These are phyloP conservation scores for Xanthoconium stramineum DNA, from an alignment of 768 basidiomycete species.

Conservation along the genomic window DNA sequence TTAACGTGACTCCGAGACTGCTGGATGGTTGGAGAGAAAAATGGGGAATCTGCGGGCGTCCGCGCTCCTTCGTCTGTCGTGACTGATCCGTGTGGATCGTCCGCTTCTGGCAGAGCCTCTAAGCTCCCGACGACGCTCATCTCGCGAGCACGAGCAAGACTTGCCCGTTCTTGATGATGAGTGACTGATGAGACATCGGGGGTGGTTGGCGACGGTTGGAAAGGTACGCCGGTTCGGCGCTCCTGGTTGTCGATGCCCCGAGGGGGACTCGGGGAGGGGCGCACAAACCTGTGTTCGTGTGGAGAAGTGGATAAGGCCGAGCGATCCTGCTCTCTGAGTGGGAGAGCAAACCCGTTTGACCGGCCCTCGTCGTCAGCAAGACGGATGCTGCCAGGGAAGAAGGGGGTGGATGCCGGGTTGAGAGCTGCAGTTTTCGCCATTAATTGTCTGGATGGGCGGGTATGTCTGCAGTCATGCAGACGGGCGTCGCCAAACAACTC, in stretches of 20 bases:
- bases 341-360: constrained; percentile 41
- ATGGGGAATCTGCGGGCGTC: constrained; percentile 30
- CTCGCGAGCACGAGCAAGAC: constrained; percentile 45
- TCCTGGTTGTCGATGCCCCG: constrained; percentile 30
- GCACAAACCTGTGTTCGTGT: constrained; percentile 62
- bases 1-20: constrained; percentile 38
- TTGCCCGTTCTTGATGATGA: constrained; percentile 46
- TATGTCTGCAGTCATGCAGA: constrained; percentile 23
- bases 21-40: constrained; percentile 39
- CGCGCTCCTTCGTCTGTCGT: constrained; percentile 26
- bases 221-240: constrained; percentile 23
- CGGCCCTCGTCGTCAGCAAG: constrained; percentile 51
- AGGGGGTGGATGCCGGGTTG: constrained; percentile 81
- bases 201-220: constrained; percentile 36
- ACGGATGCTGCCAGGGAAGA: constrained; percentile 69
- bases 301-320: constrained; percentile 56
- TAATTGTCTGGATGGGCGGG: too few species aligned
- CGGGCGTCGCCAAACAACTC: constrained; percentile 19
- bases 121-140: constrained; percentile 47
- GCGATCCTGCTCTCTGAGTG: constrained; percentile 42
- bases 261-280: constrained; percentile 68
- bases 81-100: constrained; percentile 43
- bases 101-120: constrained; percentile 54
- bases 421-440: constrained; percentile 74
- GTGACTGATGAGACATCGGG: constrained; percentile 47